Base-by-base conservation (phyloP, 1,284 basidiomycete species). In the Ustilago nuda region DNA sequence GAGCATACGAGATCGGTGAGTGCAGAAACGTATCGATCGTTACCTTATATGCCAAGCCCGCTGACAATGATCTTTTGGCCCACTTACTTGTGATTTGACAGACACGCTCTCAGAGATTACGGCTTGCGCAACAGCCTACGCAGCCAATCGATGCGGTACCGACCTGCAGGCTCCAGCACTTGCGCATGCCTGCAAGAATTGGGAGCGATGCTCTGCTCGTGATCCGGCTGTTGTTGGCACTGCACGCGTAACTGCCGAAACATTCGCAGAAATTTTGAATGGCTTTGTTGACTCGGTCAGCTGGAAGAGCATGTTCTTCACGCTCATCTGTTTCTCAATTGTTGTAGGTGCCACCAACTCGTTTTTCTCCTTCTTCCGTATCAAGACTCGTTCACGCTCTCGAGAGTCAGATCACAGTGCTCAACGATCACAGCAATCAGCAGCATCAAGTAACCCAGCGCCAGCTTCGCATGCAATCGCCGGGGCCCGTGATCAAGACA, bases 151-250 rank as follows among this genome's bases (percentile, higher is more conserved):
- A 17, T 83, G 82, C 57, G 82, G 82, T 35, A 80, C 82, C 1
- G 77, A 81, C 4, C 27, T 78, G 41, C 80, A 82, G 36, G 82
- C 81, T 15, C 82, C 82, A 2, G 82, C 81, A n/a, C 67, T 83
- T 6, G 66, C 82, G 1, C 60, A 65, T 23, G 81, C 81, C 7
- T 83, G 82, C 66, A 78, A 68, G 60, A 71, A 78, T 53, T 98
- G 96, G 96, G 93, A 95, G 82, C 91, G 91, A n/a, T 99, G 96
- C 86, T 97, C 98, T 93, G 91, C 92, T 85, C 92, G 93, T 63
- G 94, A 98, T 87, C 94, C 94, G 51, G 92, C 92, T 32, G 91
- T 92, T 41, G 91, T 97, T 27, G 94, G 94, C 0, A 92, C 94
- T 56, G 93, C 94, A 62, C 91, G 91, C 76, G 92, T 98, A 78